Evolutionary conservation across 179 eudicot species (phyloP).

Genomic region (Vitellaria paradoxa): DNA sequence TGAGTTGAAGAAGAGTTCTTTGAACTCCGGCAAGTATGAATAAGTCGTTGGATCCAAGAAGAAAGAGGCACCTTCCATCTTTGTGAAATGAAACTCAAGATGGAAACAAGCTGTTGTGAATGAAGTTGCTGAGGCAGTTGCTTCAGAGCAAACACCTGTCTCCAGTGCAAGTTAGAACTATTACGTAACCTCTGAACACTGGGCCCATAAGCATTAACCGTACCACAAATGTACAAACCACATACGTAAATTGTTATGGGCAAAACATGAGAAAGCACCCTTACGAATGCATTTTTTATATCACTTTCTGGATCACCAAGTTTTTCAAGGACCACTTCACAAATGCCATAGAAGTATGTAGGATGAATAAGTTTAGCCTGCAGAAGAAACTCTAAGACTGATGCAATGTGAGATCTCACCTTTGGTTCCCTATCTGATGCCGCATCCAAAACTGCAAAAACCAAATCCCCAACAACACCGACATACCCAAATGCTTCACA

Average conservation of each 20-base stretch:
- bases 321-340: conserved; percentile 71
- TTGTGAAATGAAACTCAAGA: conserved; percentile 91
- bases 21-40: conserved; percentile 59
- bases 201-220: conserved; percentile 29
- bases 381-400: conserved; percentile 63
- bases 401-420: conserved; percentile 74
- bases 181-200: conserved; percentile 30
- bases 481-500: conserved; percentile 46
- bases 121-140: conserved; percentile 86
- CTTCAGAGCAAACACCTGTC: conserved; percentile 82
- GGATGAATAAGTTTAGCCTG: conserved; percentile 72
- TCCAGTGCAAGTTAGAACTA: conserved; percentile 67
- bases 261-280: conserved; percentile 61
- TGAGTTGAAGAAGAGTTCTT: conserved; percentile 43
- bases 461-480: conserved; percentile 50
- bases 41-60: conserved; percentile 93
- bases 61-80: conserved; percentile 98
- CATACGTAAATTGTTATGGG: conserved; percentile 62
- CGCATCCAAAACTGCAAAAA: conserved; percentile 64
- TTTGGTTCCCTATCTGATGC: conserved; percentile 87
- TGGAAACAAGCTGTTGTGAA: conserved; percentile 93
- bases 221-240: conserved; percentile 59
- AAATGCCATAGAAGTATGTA: conserved; percentile 48
- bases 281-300: conserved; percentile 55
- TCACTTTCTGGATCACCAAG: conserved; percentile 81